phyloP scores from a whole-genome alignment of 257 asterid genomes.

The Ocimum tenuiflorum region DNA sequence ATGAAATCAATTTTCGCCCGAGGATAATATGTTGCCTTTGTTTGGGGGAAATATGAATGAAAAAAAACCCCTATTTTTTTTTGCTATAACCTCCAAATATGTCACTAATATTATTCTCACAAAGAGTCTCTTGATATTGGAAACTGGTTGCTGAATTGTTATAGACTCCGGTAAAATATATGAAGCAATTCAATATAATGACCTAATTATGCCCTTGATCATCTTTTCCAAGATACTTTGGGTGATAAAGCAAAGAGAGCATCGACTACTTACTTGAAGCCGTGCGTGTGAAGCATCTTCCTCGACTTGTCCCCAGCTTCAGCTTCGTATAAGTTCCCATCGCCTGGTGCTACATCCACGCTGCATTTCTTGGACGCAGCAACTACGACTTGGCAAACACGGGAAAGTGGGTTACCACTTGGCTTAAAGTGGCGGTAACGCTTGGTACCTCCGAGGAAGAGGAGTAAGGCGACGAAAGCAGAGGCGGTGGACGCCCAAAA shows the following conservation, averaged over 20 bases:
- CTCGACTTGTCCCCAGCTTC: conserved; percentile 31
- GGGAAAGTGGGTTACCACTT: conserved; percentile 72
- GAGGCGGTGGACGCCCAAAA: conserved; percentile 83
- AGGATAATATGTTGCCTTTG: too few species aligned
- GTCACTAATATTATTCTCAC: too few species aligned
- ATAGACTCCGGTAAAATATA: too few species aligned
- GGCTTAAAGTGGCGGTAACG: conserved; percentile 74
- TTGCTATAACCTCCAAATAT: too few species aligned
- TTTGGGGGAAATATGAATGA: too few species aligned
- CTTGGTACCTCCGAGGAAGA: conserved; percentile 64
- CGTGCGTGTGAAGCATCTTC: conserved; percentile 76
- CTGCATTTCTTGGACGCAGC: conserved; percentile 62
- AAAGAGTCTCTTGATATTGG: too few species aligned
- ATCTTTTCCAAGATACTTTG: neutral
- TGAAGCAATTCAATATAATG: too few species aligned
- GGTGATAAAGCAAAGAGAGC: neutral
- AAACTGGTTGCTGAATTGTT: too few species aligned
- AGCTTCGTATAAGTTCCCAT: conserved; percentile 35
- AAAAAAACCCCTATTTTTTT: too few species aligned
- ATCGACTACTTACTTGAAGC: conserved; percentile 81
- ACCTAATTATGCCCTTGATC: too few species aligned
- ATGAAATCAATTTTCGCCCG: too few species aligned
- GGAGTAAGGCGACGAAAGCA: conserved; percentile 60
- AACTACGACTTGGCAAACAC: conserved; percentile 65
- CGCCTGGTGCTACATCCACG: conserved; percentile 25